phyloP scores from a whole-genome alignment of 768 basidiomycete genomes.

The Thelephora aurantiotincta region DNA sequence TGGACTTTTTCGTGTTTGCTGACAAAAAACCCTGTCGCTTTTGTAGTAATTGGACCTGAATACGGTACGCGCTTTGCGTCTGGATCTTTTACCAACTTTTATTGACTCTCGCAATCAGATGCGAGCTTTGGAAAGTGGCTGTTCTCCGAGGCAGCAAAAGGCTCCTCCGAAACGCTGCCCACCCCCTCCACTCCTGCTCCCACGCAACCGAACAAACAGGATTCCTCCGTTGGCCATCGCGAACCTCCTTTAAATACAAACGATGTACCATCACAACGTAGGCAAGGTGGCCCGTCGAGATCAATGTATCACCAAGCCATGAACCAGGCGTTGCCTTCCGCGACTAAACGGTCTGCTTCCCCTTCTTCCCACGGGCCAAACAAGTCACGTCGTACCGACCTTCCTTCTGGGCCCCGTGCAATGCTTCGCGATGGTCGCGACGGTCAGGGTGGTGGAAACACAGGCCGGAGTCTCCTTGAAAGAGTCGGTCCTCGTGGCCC shows the following conservation, averaged over 20 bases:
- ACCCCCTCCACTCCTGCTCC: conserved; percentile 23
- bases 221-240: conserved; percentile 16
- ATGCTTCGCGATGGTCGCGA: conserved; percentile 34
- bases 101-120: conserved; percentile 31
- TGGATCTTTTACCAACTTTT: neutral
- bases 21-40: neutral
- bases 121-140: conserved; percentile 81
- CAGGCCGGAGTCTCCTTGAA: conserved; percentile 59
- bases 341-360: conserved; percentile 52
- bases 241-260: conserved; percentile 16
- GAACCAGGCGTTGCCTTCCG: conserved; percentile 44
- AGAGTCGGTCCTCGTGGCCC: conserved; percentile 43
- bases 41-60: conserved; percentile 60
- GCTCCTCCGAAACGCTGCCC: conserved; percentile 35
- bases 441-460: conserved; percentile 12
- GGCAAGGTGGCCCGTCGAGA: conserved; percentile 33
- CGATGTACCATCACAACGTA: conserved; percentile 24
- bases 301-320: conserved; percentile 62
- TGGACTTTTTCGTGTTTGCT: neutral
- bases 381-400: conserved; percentile 60
- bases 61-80: conserved; percentile 37
- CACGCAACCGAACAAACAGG: conserved; percentile 5
- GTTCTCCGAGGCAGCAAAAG: conserved; percentile 67
- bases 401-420: conserved; percentile 77
- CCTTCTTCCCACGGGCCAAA: conserved; percentile 52